phyloP scores from a whole-genome alignment of 257 asterid genomes.

The Solanum etuberosum region DNA sequence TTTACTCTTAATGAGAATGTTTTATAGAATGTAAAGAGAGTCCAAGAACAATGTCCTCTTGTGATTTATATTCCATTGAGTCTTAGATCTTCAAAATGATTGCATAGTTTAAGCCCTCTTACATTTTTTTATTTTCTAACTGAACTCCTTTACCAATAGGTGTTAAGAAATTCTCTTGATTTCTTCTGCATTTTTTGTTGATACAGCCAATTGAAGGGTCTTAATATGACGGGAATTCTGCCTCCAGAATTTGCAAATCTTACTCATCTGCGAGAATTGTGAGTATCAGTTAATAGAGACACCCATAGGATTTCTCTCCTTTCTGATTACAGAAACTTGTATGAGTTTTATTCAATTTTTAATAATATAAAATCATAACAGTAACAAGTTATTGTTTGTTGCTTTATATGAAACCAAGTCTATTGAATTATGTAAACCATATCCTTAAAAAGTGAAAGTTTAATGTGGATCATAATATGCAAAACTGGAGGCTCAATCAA shows the following conservation, averaged over 20 bases:
- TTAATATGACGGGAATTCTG: slow-evolving; percentile 55
- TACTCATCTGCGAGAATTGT: slow-evolving; percentile 41
- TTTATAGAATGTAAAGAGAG: neutral
- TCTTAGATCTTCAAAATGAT: neutral
- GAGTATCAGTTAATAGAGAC: slow-evolving; percentile 15
- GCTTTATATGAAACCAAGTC: neutral
- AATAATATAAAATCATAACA: neutral
- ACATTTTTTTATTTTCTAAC: neutral
- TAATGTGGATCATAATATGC: neutral
- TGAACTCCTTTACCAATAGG: slow-evolving; percentile 2
- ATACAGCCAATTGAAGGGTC: slow-evolving; percentile 52
- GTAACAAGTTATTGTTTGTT: neutral
- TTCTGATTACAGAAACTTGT: neutral
- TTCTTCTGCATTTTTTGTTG: neutral
- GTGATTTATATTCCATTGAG: neutral
- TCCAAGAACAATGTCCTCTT: neutral
- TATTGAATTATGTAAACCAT: neutral
- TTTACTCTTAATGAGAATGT: neutral
- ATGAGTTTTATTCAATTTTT: neutral
- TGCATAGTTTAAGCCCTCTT: neutral
- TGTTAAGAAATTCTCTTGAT: neutral
- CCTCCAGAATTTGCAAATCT: slow-evolving; percentile 63
- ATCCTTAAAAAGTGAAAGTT: neutral
- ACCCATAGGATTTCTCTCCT: neutral
- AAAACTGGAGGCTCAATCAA: neutral